A percentile compares a stretch with the other conserved stretches of the same genome.
These are phyloP conservation scores for Aspergillus sp. DNA, from an alignment of 2,329 filamentous ascomycete genomes.

Conservation along the genomic window DNA sequence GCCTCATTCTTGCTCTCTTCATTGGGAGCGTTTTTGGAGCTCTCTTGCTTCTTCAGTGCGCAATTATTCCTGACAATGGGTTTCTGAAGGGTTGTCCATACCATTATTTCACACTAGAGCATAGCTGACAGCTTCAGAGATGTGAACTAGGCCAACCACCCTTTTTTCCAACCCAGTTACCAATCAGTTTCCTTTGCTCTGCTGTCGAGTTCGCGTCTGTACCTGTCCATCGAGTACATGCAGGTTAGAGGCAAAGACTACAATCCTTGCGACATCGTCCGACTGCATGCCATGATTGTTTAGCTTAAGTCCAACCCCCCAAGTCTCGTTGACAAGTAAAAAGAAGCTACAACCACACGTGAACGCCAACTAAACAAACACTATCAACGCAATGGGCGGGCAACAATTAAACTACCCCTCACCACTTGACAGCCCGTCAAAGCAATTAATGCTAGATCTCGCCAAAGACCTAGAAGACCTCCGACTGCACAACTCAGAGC, in stretches of 20 bases:
- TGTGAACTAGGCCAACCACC: not conserved
- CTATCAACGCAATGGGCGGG: slow-evolving; percentile 18
- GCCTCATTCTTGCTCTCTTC: not conserved
- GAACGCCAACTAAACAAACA: not conserved
- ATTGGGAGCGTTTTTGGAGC: not conserved
- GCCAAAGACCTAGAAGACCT: slow-evolving; percentile 34
- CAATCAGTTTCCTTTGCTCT: not conserved
- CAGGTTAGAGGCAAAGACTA: too few species aligned
- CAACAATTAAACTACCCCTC: slow-evolving; percentile 18
- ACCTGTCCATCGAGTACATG: too few species aligned
- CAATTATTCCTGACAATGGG: not conserved
- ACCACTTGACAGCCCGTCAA: slow-evolving; percentile 32
- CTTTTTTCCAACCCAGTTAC: not conserved
- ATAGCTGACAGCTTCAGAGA: not conserved
- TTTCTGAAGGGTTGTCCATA: not conserved
- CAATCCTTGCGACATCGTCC: too few species aligned
- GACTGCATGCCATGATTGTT: too few species aligned
- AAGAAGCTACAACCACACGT: too few species aligned
- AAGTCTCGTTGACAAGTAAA: too few species aligned
- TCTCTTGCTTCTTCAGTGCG: not conserved
- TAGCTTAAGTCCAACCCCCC: too few species aligned
- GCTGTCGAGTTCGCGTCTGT: too few species aligned
- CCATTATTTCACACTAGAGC: too few species aligned
- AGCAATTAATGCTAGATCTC: slow-evolving; percentile 34
- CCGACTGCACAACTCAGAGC: slow-evolving; percentile 33